Evolutionary conservation across 768 basidiomycete genomes (phyloP), one percentile per base, ranked within the genome.

Genomic region (Leucosporidium scottii): DNA sequence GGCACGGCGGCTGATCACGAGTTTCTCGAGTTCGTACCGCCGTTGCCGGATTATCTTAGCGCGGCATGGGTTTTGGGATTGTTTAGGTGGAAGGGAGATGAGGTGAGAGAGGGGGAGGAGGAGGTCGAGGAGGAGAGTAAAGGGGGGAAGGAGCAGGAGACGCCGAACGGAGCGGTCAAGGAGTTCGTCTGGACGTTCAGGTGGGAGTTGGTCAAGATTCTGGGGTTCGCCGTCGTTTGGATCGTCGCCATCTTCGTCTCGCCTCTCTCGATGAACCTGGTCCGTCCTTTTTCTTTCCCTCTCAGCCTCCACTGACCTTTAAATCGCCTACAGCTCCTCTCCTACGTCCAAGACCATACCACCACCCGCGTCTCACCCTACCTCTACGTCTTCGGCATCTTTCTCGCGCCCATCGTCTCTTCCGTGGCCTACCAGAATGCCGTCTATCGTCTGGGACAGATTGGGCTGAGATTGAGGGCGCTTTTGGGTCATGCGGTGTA

Each of bases 211-310:
- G 17, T 34, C 23, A 36, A 23, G 21, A 65, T 71, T 21, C 20
- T 71, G 28, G 44, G 27, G 0, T 71, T 65, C 36, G 63, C 66
- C 15, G 62, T 30, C 20, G 63, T 58, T 1, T 71, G 70, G 70
- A 67, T 71, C 57, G 47, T 59, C 15, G 67, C 54, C 28, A 59
- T 71, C 27, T 71, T 71, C n/a, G 44, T 66, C 6, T 59, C 61
- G 3, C 70, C 70, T 1, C 61, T 71, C 5, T 65, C 70, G 15
- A 65, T 71, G 66, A 71, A 71, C 53, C 61, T 71, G 3, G 66
- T 71, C 1, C 54, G 69, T 50, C 34, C 49, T 15, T 39, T 20
- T 36, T 20, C 1, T 20, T 7, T 1, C 53, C 2, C 27, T 8
- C 21, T 27, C 23, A 23, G 47, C 56, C n/a, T 47, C 30, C 23